Conservation (phyloP, 768 basidiomycete species). For the Aureoboletus auriporus region DNA sequence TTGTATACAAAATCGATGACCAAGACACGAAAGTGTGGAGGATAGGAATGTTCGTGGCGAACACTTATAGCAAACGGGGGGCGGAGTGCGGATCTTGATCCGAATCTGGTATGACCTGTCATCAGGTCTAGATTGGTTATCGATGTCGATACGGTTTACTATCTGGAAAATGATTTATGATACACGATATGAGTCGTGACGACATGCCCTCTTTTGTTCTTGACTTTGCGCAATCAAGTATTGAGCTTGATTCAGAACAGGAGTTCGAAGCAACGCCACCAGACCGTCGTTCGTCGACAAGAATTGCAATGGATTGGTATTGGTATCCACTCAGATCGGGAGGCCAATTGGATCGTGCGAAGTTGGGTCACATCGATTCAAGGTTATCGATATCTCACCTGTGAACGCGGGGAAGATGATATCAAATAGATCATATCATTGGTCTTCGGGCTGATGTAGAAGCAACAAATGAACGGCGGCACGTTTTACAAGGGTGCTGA, state of each 20-base stretch:
- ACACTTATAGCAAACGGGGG: slow-evolving; percentile 42
- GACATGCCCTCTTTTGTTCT: slow-evolving; percentile 3
- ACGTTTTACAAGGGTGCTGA: too few relatives aligned
- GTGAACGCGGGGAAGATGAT: slow-evolving; percentile 14
- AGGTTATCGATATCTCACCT: slow-evolving; percentile 21
- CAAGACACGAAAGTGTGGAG: slow-evolving; percentile 21
- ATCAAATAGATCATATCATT: slow-evolving; percentile 5
- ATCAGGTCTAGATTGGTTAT: slow-evolving; percentile 24
- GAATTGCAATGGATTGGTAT: too few relatives aligned
- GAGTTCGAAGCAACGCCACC: neutral
- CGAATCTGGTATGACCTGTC: slow-evolving; percentile 37
- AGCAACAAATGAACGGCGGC: neutral
- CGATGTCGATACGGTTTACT: slow-evolving; percentile 25
- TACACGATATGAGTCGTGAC: slow-evolving; percentile 7
- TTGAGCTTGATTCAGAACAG: neutral
- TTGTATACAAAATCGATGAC: slow-evolving; percentile 29
- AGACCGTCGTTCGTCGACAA: slow-evolving; percentile 2
- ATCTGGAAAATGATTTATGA: slow-evolving; percentile 13
- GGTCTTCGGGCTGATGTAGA: neutral
- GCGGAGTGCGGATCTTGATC: slow-evolving; percentile 79
- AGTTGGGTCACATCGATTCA: slow-evolving; percentile 21
- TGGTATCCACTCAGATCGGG: too few relatives aligned
- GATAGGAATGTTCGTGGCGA: slow-evolving; percentile 21
- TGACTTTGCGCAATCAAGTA: neutral
- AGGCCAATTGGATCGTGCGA: neutral